A percentile compares a stretch with the other conserved stretches of the same genome.
Conservation (phyloP, 805 yeast genomes). For the Metschnikowia anglica region DNA sequence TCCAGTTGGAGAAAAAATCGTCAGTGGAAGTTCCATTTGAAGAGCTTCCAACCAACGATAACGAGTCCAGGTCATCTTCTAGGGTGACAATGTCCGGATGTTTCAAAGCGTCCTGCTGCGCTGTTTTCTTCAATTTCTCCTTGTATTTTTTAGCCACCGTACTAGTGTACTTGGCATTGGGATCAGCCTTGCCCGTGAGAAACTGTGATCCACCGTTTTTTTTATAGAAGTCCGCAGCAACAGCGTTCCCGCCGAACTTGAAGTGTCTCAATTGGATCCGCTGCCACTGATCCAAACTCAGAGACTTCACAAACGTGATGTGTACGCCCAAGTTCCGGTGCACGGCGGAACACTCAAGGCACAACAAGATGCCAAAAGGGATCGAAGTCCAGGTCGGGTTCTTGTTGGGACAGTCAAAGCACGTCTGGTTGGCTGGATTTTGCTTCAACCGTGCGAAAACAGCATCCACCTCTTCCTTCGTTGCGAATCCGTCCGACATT, state of each 20-base stretch:
- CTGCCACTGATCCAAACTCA: conserved; percentile 92
- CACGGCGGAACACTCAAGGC: conserved; percentile 92
- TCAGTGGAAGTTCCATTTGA: conserved; percentile 53
- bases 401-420: conserved; percentile 92
- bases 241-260: conserved; percentile 90
- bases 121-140: conserved; percentile 71
- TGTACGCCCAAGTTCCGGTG: conserved; percentile 97
- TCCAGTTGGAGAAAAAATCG: conserved; percentile 92
- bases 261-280: conserved; percentile 85
- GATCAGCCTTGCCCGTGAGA: conserved; percentile 54
- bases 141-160: conserved; percentile 78
- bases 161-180: conserved; percentile 76
- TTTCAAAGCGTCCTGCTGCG: conserved; percentile 60
- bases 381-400: conserved; percentile 99
- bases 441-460: conserved; percentile 64
- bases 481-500: conserved; percentile 55
- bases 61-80: conserved; percentile 79
- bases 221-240: conserved; percentile 76
- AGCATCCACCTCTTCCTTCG: conserved; percentile 65
- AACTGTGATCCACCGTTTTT: conserved; percentile 83
- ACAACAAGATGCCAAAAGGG: conserved; percentile 89
- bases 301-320: conserved; percentile 89
- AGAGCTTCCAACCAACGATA: conserved; percentile 30
- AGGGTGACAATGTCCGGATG: conserved; percentile 77
- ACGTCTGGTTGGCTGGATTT: conserved; percentile 72